phyloP scores from a whole-genome alignment of 2,329 filamentous ascomycete genomes.

The Coniosporium tulheliwenetii region DNA sequence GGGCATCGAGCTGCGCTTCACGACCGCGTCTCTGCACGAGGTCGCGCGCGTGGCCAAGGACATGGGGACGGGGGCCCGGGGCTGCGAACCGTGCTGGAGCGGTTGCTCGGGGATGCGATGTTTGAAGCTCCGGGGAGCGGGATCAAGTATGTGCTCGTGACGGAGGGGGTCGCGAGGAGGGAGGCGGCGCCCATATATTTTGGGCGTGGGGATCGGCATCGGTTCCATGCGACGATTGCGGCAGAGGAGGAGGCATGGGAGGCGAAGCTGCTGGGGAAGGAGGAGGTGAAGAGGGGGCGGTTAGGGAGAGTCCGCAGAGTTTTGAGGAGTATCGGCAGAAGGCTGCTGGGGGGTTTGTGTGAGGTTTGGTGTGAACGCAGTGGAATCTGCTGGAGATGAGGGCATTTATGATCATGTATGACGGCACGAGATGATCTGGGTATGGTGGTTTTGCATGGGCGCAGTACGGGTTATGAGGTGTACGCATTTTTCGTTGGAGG shows the following conservation, averaged over 20 bases:
- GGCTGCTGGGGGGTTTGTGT: constrained; percentile 15
- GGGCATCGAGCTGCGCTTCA: constrained; percentile 64
- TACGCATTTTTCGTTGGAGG: too few species aligned
- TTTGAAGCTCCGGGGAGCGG: constrained; percentile 30
- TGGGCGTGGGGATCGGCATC: constrained; percentile 22
- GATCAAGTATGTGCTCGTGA: constrained; percentile 30
- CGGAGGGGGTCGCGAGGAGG: constrained; percentile 26
- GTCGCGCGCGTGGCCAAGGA: constrained; percentile 56
- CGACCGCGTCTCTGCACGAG: constrained; percentile 61
- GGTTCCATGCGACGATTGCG: constrained; percentile 22
- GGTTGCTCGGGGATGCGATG: constrained; percentile 28
- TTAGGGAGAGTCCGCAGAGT: constrained; percentile 13
- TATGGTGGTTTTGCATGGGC: too few species aligned
- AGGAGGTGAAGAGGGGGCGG: constrained; percentile 9
- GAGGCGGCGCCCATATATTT: constrained; percentile 27
- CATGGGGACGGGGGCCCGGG: constrained; percentile 55
- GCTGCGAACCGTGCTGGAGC: constrained; percentile 31
- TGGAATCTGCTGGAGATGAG: too few species aligned
- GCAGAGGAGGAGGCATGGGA: constrained; percentile 32
- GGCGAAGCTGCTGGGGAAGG: constrained; percentile 16
- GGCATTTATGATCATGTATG: too few species aligned
- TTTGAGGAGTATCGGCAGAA: constrained; percentile 33
- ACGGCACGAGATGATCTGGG: too few species aligned
- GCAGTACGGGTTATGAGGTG: too few species aligned
- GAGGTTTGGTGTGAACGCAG: neutral